Conservation (phyloP, 768 basidiomycete species). For the Suillus brevipes region DNA sequence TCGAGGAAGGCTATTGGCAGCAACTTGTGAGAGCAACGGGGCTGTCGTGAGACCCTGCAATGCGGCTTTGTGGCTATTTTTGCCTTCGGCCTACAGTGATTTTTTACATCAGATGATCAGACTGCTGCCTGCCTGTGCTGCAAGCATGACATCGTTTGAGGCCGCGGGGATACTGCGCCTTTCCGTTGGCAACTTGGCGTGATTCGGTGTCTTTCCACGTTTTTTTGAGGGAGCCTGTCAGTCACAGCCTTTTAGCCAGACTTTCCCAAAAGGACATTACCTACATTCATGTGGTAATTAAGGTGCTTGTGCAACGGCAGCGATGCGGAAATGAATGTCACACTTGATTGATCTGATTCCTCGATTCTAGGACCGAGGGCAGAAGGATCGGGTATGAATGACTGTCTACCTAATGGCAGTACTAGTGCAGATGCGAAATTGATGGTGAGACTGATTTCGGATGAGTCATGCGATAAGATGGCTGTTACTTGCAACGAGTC, state of each 20-base stretch:
- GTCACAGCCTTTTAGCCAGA: neutral
- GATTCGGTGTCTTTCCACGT: neutral
- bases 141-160: neutral
- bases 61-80: neutral
- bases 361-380: conserved; percentile 1
- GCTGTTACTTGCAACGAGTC: neutral
- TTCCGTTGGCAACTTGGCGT: too few species aligned
- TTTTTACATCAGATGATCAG: neutral
- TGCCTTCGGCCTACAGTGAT: neutral
- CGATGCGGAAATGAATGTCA: conserved; percentile 4
- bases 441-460: neutral
- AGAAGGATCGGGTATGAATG: neutral
- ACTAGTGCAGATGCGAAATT: neutral
- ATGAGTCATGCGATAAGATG: neutral
- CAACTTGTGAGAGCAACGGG: conserved; percentile 32
- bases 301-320: neutral
- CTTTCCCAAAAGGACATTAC: neutral
- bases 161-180: neutral
- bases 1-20: conserved; percentile 31
- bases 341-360: neutral
- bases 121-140: neutral
- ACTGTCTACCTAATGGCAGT: neutral
- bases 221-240: conserved; percentile 1
- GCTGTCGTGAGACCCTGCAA: conserved; percentile 13
- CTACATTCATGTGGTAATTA: neutral